Percentiles rank a stretch among this genome's conserved stretches.
Evolutionary conservation across 495 filamentous ascomycete species (phyloP).

Genomic region (Aspergillus steynii): DNA sequence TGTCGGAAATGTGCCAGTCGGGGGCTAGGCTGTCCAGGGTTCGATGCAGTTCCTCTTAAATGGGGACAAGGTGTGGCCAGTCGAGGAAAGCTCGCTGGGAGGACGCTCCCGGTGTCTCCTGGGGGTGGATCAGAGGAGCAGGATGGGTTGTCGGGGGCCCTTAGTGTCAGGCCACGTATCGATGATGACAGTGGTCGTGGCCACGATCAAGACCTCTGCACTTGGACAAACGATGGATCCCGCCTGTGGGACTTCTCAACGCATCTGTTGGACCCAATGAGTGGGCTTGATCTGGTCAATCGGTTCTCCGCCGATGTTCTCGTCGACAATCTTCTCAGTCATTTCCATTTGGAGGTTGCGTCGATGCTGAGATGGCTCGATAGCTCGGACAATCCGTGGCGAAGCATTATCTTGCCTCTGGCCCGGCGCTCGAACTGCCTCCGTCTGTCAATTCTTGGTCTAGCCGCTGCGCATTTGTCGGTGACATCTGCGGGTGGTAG

Average conservation of each 20-base stretch:
- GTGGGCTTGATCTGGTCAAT: conserved; percentile 1
- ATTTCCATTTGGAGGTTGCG: conserved; percentile 20
- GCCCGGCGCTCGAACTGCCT: conserved; percentile 13
- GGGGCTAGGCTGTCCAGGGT: conserved; percentile 18
- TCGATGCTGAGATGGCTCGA: conserved; percentile 24
- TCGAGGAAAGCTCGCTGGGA: conserved; percentile 3
- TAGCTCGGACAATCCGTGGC: conserved; percentile 22
- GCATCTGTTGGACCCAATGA: conserved; percentile 1
- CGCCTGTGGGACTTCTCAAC: neutral
- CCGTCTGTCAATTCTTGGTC: conserved; percentile 17
- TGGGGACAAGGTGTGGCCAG: conserved; percentile 19
- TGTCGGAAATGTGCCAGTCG: conserved; percentile 22
- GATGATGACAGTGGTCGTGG: neutral
- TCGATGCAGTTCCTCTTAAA: conserved; percentile 15
- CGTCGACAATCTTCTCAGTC: conserved; percentile 14
- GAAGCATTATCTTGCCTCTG: conserved; percentile 11
- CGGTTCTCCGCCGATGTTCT: conserved; percentile 8
- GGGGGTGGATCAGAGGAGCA: neutral
- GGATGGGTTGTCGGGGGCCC: neutral
- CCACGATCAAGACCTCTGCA: neutral
- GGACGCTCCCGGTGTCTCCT: conserved; percentile 1
- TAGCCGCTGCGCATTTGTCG: conserved; percentile 23
- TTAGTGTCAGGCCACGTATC: no score
- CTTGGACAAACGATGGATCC: neutral
- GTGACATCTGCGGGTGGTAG: conserved; percentile 9